phyloP scores from a whole-genome alignment of 805 yeast species.

The Priceomyces melissophilus region DNA sequence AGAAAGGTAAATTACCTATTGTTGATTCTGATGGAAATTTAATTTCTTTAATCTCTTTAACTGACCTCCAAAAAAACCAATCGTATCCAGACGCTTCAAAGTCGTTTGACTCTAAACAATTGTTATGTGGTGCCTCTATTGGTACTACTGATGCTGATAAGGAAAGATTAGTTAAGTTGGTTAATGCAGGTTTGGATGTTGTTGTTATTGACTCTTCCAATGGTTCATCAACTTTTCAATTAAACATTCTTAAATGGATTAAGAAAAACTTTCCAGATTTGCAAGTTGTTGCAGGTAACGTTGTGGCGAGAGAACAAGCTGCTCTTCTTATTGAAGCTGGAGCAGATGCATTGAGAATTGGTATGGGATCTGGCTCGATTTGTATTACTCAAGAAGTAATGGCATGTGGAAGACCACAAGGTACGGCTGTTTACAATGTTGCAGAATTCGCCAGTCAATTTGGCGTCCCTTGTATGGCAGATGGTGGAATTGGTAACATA shows the following conservation, averaged over 20 bases:
- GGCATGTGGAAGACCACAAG: slow-evolving; percentile 99
- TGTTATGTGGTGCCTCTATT: slow-evolving; percentile 97
- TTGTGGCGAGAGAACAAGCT: slow-evolving; percentile 98
- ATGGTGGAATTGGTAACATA: slow-evolving; percentile 98
- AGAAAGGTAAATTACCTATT: slow-evolving; percentile 97
- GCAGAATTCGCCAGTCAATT: slow-evolving; percentile 90
- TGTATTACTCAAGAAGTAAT: slow-evolving; percentile 99
- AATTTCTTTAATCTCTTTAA: slow-evolving; percentile 86
- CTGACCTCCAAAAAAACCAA: slow-evolving; percentile 95
- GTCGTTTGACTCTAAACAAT: slow-evolving; percentile 88
- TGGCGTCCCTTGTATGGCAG: slow-evolving; percentile 98
- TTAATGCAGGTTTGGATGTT: slow-evolving; percentile 95
- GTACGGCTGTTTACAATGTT: slow-evolving; percentile 95
- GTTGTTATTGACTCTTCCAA: slow-evolving; percentile 94
- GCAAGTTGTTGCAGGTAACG: slow-evolving; percentile 96
- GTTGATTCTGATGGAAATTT: slow-evolving; percentile 74
- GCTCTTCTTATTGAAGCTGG: slow-evolving; percentile 92
- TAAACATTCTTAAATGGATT: slow-evolving; percentile 90
- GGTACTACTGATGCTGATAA: slow-evolving; percentile 92
- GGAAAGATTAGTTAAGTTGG: slow-evolving; percentile 78
- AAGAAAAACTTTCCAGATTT: slow-evolving; percentile 74
- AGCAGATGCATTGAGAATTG: slow-evolving; percentile 96
- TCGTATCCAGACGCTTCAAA: slow-evolving; percentile 93
- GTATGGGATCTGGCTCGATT: slow-evolving; percentile 99
- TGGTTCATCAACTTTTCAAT: slow-evolving; percentile 95